Conservation (phyloP, 2,329 filamentous ascomycete genomes). For the Pestalotiopsis sp. region DNA sequence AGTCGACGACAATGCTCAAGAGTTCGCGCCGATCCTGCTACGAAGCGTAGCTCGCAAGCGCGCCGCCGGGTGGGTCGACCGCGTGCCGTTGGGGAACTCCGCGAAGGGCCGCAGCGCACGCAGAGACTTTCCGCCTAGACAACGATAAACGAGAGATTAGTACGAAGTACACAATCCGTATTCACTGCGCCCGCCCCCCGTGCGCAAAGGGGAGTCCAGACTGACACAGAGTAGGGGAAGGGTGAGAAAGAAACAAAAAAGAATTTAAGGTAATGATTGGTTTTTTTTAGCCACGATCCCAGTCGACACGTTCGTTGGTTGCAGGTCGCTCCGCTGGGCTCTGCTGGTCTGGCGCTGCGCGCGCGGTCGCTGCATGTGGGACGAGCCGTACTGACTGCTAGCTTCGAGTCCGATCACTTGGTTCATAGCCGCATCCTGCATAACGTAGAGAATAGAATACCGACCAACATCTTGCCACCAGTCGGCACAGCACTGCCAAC, state of each 20-base stretch:
- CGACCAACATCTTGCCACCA: background rate
- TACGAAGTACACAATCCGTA: constrained; percentile 7
- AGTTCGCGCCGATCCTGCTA: constrained; percentile 27
- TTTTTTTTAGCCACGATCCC: constrained; percentile 12
- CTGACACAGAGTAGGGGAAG: background rate
- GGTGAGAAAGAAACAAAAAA: constrained; percentile 3
- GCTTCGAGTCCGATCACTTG: constrained; percentile 16
- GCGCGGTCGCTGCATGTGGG: constrained; percentile 2
- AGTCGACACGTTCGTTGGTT: background rate
- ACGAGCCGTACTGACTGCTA: constrained; percentile 7
- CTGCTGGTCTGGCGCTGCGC: background rate
- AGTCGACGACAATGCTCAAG: constrained; percentile 17
- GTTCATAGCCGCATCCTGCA: constrained; percentile 1
- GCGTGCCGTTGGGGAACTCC: constrained; percentile 37
- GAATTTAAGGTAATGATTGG: constrained; percentile 12
- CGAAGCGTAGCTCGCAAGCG: constrained; percentile 13
- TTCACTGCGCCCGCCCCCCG: constrained; percentile 4
- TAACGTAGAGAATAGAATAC: background rate
- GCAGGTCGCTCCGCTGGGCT: background rate
- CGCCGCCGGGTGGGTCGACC: constrained; percentile 27
- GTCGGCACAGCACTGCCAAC: background rate
- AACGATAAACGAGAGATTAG: constrained; percentile 16
- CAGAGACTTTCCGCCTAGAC: constrained; percentile 15
- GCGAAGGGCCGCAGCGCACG: constrained; percentile 28
- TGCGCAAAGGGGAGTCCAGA: constrained; percentile 3